Evolutionary conservation across 2,329 filamentous ascomycete genomes (phyloP).

Genomic region (Aspergillus pseudoviridinutans): DNA sequence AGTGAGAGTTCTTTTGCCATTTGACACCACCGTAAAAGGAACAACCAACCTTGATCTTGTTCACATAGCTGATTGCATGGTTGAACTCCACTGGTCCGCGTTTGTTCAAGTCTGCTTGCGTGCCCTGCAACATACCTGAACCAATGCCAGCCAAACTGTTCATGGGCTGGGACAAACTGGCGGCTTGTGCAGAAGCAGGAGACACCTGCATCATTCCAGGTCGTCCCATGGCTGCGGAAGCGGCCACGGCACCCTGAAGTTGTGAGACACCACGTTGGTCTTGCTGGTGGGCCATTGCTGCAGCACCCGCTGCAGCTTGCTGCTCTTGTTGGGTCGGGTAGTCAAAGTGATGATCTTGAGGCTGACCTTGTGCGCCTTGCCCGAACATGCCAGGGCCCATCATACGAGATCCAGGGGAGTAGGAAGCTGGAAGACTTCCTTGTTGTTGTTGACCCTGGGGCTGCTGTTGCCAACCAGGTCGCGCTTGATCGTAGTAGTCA

Average conservation of each 20-base stretch:
- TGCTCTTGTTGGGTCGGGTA: slow-evolving; percentile 43
- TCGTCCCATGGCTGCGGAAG: slow-evolving; percentile 47
- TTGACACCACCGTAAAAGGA: neutral
- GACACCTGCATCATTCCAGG: slow-evolving; percentile 48
- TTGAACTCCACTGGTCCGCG: slow-evolving; percentile 97
- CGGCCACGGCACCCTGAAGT: slow-evolving; percentile 61
- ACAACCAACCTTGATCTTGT: slow-evolving; percentile 88
- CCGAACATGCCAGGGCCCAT: slow-evolving; percentile 33
- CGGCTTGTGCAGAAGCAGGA: slow-evolving; percentile 42
- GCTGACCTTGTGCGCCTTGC: slow-evolving; percentile 33
- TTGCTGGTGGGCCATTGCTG: slow-evolving; percentile 54
- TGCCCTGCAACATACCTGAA: slow-evolving; percentile 54
- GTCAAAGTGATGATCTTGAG: slow-evolving; percentile 42
- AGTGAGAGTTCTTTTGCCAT: neutral
- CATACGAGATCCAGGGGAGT: slow-evolving; percentile 40
- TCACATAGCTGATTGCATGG: slow-evolving; percentile 98
- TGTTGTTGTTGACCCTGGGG: slow-evolving; percentile 29
- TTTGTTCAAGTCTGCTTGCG: slow-evolving; percentile 64
- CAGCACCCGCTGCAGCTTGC: slow-evolving; percentile 43
- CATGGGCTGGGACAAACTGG: slow-evolving; percentile 48
- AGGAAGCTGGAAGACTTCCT: slow-evolving; percentile 30
- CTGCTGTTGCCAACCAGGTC: slow-evolving; percentile 37
- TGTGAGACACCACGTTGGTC: slow-evolving; percentile 64
- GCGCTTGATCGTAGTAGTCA: slow-evolving; percentile 40
- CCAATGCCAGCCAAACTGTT: slow-evolving; percentile 60